phyloP scores from a whole-genome alignment of 208 protist species.

The Acanthamoeba triangularis region DNA sequence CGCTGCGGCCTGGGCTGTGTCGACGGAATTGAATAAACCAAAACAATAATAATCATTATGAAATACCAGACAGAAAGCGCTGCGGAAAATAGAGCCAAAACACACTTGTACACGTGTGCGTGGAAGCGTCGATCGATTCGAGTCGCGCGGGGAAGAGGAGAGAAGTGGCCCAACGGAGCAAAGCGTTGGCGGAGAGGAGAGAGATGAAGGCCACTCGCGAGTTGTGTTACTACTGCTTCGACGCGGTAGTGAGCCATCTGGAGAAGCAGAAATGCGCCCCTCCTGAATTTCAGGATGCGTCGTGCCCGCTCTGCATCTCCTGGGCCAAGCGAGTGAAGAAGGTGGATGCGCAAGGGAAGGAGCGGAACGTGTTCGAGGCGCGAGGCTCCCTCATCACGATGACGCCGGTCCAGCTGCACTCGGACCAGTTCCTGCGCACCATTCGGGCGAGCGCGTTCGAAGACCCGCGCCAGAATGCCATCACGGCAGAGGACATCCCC shows the following conservation, averaged over 20 bases:
- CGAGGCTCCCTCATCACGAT: constrained; percentile 65
- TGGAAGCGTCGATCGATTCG: too few relatives aligned
- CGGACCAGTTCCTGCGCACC: constrained; percentile 58
- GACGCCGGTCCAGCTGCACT: constrained; percentile 54
- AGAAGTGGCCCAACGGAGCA: too few relatives aligned
- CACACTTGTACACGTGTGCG: too few relatives aligned
- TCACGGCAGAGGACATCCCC: constrained; percentile 65
- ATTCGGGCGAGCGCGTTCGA: constrained; percentile 37
- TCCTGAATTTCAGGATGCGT: constrained; percentile 54
- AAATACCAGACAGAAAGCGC: too few relatives aligned
- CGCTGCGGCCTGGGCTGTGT: too few relatives aligned
- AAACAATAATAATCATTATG: too few relatives aligned
- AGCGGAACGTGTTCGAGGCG: constrained; percentile 44
- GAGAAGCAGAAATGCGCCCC: constrained; percentile 61
- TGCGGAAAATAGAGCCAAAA: too few relatives aligned
- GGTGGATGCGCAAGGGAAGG: not conserved
- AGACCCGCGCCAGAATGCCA: constrained; percentile 34
- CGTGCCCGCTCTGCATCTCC: constrained; percentile 46
- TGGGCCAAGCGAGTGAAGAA: constrained; percentile 60
- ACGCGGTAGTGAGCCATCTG: constrained; percentile 30
- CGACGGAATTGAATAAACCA: too few relatives aligned
- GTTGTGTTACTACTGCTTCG: constrained; percentile 70
- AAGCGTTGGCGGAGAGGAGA: not conserved
- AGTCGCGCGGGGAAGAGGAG: not conserved
- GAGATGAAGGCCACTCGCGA: constrained; percentile 22